Evolutionary conservation across 2,329 filamentous ascomycete species (phyloP).

Genomic region (Colletotrichum melonis): DNA sequence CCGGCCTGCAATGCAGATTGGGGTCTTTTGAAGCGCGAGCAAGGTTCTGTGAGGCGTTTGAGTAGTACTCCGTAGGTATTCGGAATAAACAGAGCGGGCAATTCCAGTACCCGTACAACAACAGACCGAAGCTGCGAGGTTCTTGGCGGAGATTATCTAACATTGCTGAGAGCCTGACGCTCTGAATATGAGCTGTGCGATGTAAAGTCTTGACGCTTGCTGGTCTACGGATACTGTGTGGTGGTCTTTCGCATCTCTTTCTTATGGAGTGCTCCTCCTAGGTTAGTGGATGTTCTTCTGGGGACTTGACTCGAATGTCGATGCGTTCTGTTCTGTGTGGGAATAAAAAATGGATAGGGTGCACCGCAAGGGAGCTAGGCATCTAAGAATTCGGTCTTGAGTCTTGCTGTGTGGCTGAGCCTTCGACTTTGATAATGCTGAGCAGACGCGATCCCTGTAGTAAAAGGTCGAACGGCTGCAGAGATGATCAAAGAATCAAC

Average conservation of each 20-base stretch:
- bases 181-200: background rate
- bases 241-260: background rate
- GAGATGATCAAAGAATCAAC: conserved; percentile 1
- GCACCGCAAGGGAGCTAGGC: background rate
- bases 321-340: background rate
- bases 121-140: background rate
- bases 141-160: background rate
- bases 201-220: background rate
- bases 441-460: background rate
- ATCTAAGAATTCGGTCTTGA: background rate
- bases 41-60: background rate
- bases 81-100: background rate
- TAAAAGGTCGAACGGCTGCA: background rate
- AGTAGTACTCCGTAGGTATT: background rate
- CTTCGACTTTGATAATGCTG: background rate
- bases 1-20: background rate
- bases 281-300: conserved; percentile 11
- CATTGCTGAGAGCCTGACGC: background rate
- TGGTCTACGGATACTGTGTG: background rate
- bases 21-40: conserved; percentile 9
- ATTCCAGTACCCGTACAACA: background rate
- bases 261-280: background rate
- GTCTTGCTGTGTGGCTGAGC: background rate
- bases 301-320: conserved; percentile 29
- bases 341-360: background rate